These are phyloP conservation scores for Brasenia schreberi DNA, from an alignment of 164 flowering plant species.

Conservation along the genomic window DNA sequence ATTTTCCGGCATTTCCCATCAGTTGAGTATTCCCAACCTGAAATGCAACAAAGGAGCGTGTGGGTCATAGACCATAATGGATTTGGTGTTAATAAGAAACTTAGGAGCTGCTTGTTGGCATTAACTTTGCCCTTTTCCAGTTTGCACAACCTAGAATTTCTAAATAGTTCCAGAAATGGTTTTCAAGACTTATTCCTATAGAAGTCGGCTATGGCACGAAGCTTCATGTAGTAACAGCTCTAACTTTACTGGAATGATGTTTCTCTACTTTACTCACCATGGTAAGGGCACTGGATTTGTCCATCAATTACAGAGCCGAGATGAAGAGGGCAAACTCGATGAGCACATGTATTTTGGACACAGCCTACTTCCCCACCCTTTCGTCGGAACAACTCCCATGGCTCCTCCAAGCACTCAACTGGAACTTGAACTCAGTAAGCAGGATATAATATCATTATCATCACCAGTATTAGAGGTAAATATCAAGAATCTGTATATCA, in stretches of 20 bases:
- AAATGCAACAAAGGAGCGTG: background rate
- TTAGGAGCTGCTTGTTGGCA: background rate
- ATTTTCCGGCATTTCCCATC: slow-evolving; percentile 97
- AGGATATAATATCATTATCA: background rate
- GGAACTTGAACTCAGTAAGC: slow-evolving; percentile 43
- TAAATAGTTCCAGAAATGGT: no score
- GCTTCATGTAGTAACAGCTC: no score
- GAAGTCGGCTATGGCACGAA: no score
- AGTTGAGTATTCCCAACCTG: slow-evolving; percentile 95
- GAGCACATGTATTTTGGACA: slow-evolving; percentile 92
- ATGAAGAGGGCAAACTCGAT: slow-evolving; percentile 95
- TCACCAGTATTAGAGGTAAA: no score
- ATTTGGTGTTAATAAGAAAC: background rate
- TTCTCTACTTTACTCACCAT: slow-evolving; percentile 42
- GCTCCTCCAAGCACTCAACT: slow-evolving; percentile 89
- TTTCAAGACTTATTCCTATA: no score
- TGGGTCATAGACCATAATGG: no score
- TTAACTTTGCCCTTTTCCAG: no score
- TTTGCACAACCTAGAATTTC: no score
- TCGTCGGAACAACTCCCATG: slow-evolving; percentile 93
- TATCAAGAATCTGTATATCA: no score
- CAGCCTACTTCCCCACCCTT: slow-evolving; percentile 94
- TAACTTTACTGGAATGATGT: no score
- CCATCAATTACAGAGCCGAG: slow-evolving; percentile 94
- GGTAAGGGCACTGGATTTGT: slow-evolving; percentile 92